Conservation (phyloP, 192 early-diverging fungal genomes). For the Neocallimastix lanati region DNA sequence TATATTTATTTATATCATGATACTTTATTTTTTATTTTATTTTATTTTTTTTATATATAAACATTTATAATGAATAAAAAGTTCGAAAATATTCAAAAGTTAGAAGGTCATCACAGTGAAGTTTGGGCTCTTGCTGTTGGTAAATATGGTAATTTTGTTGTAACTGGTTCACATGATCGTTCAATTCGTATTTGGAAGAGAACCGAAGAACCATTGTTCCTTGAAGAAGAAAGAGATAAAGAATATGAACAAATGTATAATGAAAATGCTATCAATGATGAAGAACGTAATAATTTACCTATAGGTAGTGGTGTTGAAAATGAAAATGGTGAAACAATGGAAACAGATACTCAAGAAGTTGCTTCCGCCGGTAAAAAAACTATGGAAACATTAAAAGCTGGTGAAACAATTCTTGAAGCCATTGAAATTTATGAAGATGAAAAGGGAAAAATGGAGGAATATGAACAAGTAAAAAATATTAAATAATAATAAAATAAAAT, state of each 20-base stretch:
- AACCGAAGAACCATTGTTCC: constrained; percentile 85
- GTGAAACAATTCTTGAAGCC: constrained; percentile 83
- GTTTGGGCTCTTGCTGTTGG: constrained; percentile 84
- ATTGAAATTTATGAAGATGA: constrained; percentile 78
- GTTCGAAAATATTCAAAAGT: constrained; percentile 85
- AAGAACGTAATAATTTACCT: constrained; percentile 16
- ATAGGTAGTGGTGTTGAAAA: constrained; percentile 23
- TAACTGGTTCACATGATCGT: constrained; percentile 79
- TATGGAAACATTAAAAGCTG: constrained; percentile 86
- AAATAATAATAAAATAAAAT: constrained; percentile 4
- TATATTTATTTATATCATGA: neutral
- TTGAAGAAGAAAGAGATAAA: constrained; percentile 90
- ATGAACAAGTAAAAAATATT: constrained; percentile 6
- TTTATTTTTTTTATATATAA: no score
- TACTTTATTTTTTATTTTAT: neutral
- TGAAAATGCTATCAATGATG: constrained; percentile 44
- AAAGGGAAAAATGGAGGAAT: constrained; percentile 13
- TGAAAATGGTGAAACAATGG: constrained; percentile 7
- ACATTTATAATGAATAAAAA: neutral
- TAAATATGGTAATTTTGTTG: constrained; percentile 72
- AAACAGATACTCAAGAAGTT: constrained; percentile 25
- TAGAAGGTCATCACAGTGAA: constrained; percentile 83
- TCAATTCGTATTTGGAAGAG: constrained; percentile 90
- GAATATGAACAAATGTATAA: constrained; percentile 86
- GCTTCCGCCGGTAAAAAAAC: constrained; percentile 73